Conservation (phyloP, 2,329 filamentous ascomycete genomes). For the Fusarium subglutinans region DNA sequence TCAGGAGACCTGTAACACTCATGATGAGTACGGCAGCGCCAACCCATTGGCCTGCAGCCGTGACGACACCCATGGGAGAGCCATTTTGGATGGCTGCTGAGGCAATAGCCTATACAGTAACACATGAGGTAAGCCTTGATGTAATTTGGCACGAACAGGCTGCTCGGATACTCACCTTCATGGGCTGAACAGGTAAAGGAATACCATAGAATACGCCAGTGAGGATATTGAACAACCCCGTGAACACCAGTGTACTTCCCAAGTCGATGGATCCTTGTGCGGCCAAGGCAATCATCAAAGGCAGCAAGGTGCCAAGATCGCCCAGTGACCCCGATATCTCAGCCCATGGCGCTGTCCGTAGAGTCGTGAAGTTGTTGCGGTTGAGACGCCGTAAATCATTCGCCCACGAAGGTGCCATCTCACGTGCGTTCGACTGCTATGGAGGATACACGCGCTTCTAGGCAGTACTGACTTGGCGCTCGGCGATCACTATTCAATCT, state of each 20-base stretch:
- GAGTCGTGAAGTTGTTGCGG: constrained; percentile 59
- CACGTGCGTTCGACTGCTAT: background rate
- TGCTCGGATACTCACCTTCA: constrained; percentile 61
- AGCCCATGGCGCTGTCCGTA: constrained; percentile 60
- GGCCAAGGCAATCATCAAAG: constrained; percentile 87
- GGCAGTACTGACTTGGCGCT: background rate
- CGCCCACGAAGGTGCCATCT: constrained; percentile 42
- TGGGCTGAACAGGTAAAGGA: constrained; percentile 90
- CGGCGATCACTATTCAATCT: background rate
- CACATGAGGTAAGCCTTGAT: background rate
- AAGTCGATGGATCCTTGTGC: constrained; percentile 82
- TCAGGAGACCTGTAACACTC: constrained; percentile 80
- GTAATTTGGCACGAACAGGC: background rate
- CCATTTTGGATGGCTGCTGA: constrained; percentile 82
- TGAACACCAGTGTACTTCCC: constrained; percentile 85
- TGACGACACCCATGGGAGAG: constrained; percentile 65
- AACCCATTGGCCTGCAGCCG: constrained; percentile 81
- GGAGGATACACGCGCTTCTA: background rate
- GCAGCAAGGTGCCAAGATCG: constrained; percentile 89
- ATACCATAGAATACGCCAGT: constrained; percentile 88
- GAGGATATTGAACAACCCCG: constrained; percentile 84
- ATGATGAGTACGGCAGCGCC: constrained; percentile 77
- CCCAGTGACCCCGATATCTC: constrained; percentile 90
- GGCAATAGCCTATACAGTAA: constrained; percentile 73
- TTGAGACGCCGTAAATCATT: constrained; percentile 47